Conservation (phyloP, 2,329 filamentous ascomycete species). For the Colletotrichum gigasporum region DNA sequence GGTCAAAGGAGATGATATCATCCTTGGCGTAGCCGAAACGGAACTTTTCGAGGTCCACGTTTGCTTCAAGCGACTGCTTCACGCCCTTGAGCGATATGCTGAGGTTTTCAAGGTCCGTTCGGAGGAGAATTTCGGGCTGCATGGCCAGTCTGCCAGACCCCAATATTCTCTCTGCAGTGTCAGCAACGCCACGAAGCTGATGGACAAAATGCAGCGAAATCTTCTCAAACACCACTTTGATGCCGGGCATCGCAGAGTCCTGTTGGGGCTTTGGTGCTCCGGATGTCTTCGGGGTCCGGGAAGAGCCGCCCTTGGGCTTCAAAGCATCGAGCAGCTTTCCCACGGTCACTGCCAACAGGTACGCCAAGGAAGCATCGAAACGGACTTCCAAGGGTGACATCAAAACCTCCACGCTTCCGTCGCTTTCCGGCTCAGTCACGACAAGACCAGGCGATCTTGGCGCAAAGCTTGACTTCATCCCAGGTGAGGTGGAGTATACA, state of each 20-base stretch:
- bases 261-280: slow-evolving; percentile 10
- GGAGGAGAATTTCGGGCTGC: slow-evolving; percentile 62
- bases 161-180: slow-evolving; percentile 57
- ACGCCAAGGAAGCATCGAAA: slow-evolving; percentile 67
- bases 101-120: slow-evolving; percentile 57
- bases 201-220: slow-evolving; percentile 67
- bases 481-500: slow-evolving; percentile 43
- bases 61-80: slow-evolving; percentile 42
- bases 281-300: slow-evolving; percentile 27
- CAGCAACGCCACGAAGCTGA: slow-evolving; percentile 60
- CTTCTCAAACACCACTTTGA: slow-evolving; percentile 57
- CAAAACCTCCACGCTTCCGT: slow-evolving; percentile 56
- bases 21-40: slow-evolving; percentile 70
- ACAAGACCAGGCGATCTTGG: neutral
- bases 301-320: slow-evolving; percentile 38
- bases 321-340: slow-evolving; percentile 58
- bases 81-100: slow-evolving; percentile 41
- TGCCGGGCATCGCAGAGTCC: slow-evolving; percentile 41
- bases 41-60: slow-evolving; percentile 64
- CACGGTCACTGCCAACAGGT: slow-evolving; percentile 61
- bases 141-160: slow-evolving; percentile 51
- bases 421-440: slow-evolving; percentile 26
- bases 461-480: slow-evolving; percentile 7
- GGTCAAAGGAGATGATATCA: slow-evolving; percentile 71
- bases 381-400: slow-evolving; percentile 62